A percentile compares a stretch with the other conserved stretches of the same genome.
phyloP scores from a whole-genome alignment of 208 protist genomes.

The Sergeia podlipaevii region DNA sequence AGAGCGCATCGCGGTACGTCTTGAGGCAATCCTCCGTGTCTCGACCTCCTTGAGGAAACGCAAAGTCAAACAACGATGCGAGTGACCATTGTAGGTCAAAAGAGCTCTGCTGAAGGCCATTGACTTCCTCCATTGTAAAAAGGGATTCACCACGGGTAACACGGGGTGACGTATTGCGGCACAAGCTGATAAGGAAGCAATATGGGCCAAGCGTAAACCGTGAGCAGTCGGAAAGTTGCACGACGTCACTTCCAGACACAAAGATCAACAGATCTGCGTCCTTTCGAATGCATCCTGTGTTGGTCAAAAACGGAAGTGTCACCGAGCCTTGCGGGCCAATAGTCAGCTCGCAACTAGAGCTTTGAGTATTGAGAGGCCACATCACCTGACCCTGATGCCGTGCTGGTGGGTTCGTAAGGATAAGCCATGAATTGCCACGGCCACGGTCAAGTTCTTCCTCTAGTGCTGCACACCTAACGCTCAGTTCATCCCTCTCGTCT shows the following conservation, averaged over 20 bases:
- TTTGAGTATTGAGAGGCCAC: constrained; percentile 42
- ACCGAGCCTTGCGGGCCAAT: constrained; percentile 39
- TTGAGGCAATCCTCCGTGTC: constrained; percentile 14
- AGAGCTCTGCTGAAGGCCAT: constrained; percentile 31
- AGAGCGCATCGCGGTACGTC: constrained; percentile 16
- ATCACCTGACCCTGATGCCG: constrained; percentile 21
- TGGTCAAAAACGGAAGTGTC: constrained; percentile 36
- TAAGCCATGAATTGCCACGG: constrained; percentile 31
- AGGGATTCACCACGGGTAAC: background rate
- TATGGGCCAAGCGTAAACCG: constrained; percentile 40
- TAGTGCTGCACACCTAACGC: constrained; percentile 24
- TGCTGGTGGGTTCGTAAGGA: constrained; percentile 49
- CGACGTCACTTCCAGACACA: constrained; percentile 17
- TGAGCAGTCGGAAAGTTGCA: constrained; percentile 25
- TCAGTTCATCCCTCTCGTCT: constrained; percentile 21
- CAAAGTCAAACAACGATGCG: constrained; percentile 57
- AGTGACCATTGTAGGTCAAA: constrained; percentile 71
- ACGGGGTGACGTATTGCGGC: constrained; percentile 8
- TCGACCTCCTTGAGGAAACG: constrained; percentile 25
- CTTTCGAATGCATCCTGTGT: constrained; percentile 20
- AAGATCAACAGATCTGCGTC: constrained; percentile 23
- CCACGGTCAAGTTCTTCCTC: constrained; percentile 24
- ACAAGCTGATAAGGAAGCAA: constrained; percentile 42
- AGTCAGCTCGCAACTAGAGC: constrained; percentile 19
- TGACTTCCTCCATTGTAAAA: constrained; percentile 1